Conservation (phyloP, 2,329 filamentous ascomycete genomes). For the Trichoderma atroviride region DNA sequence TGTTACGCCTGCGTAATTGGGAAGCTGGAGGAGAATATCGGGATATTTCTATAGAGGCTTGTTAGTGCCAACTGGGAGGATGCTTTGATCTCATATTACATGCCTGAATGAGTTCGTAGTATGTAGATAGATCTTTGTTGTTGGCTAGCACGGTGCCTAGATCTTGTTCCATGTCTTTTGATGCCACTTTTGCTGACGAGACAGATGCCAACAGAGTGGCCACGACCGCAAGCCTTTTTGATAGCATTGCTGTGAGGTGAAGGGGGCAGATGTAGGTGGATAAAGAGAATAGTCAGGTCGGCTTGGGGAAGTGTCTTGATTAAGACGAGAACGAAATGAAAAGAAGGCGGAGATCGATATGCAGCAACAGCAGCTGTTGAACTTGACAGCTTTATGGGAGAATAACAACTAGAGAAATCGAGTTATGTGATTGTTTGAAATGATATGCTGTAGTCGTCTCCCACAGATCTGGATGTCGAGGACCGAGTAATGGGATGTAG, state of each 20-base stretch:
- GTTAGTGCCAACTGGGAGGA: background rate
- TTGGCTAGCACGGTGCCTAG: conserved; percentile 45
- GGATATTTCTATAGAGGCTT: conserved; percentile 47
- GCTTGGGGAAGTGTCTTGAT: background rate
- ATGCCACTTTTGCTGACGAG: conserved; percentile 26
- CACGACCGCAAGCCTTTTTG: conserved; percentile 30
- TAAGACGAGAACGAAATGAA: background rate
- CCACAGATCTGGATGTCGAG: background rate
- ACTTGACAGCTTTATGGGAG: background rate
- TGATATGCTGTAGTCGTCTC: background rate
- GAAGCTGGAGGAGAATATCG: conserved; percentile 48
- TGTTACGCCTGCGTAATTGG: conserved; percentile 48
- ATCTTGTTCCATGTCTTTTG: conserved; percentile 34
- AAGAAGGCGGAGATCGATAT: background rate
- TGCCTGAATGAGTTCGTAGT: conserved; percentile 49
- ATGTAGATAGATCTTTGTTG: conserved; percentile 48
- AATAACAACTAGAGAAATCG: background rate
- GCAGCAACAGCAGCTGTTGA: background rate
- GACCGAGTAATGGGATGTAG: background rate
- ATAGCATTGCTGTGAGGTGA: conserved; percentile 29
- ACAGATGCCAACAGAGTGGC: conserved; percentile 31
- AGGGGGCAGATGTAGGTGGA: background rate
- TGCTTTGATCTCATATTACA: background rate
- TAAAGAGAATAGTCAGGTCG: too few relatives aligned
- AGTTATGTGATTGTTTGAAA: background rate